A percentile compares a stretch with the other conserved stretches of the same genome.
phyloP scores from a whole-genome alignment of 345 rosid species.

The Erysimum cheiranthoides region DNA sequence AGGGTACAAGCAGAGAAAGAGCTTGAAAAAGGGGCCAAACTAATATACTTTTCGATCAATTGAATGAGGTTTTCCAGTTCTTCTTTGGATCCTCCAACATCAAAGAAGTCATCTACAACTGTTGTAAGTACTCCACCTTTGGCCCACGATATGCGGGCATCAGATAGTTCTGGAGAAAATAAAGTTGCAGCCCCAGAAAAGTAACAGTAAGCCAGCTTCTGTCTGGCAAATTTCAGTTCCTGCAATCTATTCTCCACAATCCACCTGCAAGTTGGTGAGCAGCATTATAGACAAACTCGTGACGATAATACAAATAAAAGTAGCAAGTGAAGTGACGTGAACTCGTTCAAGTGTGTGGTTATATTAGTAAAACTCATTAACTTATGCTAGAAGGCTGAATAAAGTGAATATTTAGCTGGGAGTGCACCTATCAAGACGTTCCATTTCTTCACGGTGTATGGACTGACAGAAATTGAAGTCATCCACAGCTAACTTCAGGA shows the following conservation, averaged over 20 bases:
- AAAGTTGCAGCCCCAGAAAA: conserved; percentile 82
- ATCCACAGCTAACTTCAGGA: conserved; percentile 68
- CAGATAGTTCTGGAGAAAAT: conserved; percentile 66
- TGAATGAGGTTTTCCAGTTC: conserved; percentile 71
- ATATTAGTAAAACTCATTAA: conserved; percentile 5
- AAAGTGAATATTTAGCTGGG: conserved; percentile 5
- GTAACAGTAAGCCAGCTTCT: conserved; percentile 78
- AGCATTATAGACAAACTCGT: background rate
- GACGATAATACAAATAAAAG: conserved; percentile 1
- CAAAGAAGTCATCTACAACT: conserved; percentile 86
- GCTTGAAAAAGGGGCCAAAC: conserved; percentile 20
- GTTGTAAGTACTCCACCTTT: conserved; percentile 88
- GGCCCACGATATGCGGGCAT: conserved; percentile 94
- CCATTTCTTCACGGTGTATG: conserved; percentile 62
- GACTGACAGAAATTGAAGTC: conserved; percentile 78
- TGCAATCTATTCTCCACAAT: conserved; percentile 64
- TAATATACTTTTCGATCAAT: conserved; percentile 65
- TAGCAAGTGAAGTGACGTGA: background rate
- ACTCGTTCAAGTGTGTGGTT: conserved; percentile 24
- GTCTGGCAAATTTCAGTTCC: conserved; percentile 79
- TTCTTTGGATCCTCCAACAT: conserved; percentile 81
- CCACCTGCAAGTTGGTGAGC: conserved; percentile 62
- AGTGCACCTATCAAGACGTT: conserved; percentile 68
- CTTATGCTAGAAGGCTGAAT: conserved; percentile 13
- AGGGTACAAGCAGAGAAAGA: conserved; percentile 28